These are phyloP conservation scores for Porcisia deanei DNA, from an alignment of 208 protist species.

Conservation along the genomic window DNA sequence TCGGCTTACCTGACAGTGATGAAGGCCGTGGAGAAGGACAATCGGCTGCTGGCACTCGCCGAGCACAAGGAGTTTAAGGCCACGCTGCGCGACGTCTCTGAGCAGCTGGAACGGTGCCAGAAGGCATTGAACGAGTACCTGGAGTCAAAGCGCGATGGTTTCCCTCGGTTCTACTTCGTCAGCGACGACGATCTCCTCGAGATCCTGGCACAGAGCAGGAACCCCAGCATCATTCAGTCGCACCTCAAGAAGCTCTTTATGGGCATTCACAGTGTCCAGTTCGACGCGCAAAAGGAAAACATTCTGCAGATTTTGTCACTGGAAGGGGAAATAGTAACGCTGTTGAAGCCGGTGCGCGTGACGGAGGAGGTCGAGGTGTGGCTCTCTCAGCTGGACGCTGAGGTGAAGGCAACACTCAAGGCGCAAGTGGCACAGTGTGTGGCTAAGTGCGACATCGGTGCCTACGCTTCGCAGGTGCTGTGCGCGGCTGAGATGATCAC, in stretches of 20 bases:
- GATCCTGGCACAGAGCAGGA: slow-evolving; percentile 96
- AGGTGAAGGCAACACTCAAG: slow-evolving; percentile 94
- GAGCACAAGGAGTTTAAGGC: slow-evolving; percentile 81
- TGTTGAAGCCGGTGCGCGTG: slow-evolving; percentile 91
- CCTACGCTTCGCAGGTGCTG: slow-evolving; percentile 95
- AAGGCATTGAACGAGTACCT: slow-evolving; percentile 97
- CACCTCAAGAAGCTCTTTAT: slow-evolving; percentile 99
- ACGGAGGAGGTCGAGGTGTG: slow-evolving; percentile 96
- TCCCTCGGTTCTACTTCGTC: slow-evolving; percentile 99
- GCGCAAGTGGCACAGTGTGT: slow-evolving; percentile 84
- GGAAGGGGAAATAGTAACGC: slow-evolving; percentile 94
- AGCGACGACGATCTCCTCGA: slow-evolving; percentile 99
- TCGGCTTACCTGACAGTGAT: slow-evolving; percentile 95
- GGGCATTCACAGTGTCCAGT: slow-evolving; percentile 95
- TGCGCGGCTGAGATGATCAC: slow-evolving; percentile 93
- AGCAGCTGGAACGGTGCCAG: slow-evolving; percentile 97
- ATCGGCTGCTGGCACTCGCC: slow-evolving; percentile 86
- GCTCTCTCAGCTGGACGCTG: slow-evolving; percentile 91
- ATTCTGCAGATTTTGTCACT: slow-evolving; percentile 92
- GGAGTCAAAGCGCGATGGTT: slow-evolving; percentile 96
- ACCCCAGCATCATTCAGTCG: slow-evolving; percentile 96
- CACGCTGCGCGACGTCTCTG: slow-evolving; percentile 87
- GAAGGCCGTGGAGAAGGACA: slow-evolving; percentile 77
- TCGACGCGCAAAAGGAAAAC: slow-evolving; percentile 85
- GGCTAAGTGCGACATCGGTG: slow-evolving; percentile 82